Evolutionary conservation across 345 rosid species (phyloP).

Genomic region (Gossypium anomalum): DNA sequence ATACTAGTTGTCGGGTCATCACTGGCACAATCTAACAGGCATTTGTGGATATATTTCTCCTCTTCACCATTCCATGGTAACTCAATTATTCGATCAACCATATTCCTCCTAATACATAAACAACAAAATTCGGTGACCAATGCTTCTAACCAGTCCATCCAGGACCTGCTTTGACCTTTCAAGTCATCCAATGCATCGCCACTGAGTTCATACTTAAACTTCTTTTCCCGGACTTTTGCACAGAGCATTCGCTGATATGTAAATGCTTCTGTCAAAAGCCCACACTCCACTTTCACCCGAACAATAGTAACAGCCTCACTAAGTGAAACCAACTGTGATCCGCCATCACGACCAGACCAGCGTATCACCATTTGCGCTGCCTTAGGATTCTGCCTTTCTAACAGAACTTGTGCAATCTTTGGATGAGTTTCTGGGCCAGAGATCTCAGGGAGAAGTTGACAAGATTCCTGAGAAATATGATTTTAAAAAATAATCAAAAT

Average conservation of each 20-base stretch:
- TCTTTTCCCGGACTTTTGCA: constrained; percentile 58
- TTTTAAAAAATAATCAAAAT: constrained; percentile 14
- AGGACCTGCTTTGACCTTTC: constrained; percentile 39
- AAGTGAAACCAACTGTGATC: constrained; percentile 54
- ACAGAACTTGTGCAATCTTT: constrained; percentile 79
- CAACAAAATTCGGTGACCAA: constrained; percentile 85
- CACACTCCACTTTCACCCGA: constrained; percentile 88
- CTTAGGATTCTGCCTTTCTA: constrained; percentile 84
- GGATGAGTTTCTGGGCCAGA: constrained; percentile 77
- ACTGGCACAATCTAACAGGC: constrained; percentile 68
- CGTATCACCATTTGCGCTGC: constrained; percentile 83
- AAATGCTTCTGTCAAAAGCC: constrained; percentile 90
- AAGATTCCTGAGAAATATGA: constrained; percentile 64
- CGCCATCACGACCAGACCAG: constrained; percentile 86
- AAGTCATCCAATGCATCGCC: constrained; percentile 32
- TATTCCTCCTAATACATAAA: constrained; percentile 79
- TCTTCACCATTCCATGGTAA: constrained; percentile 91
- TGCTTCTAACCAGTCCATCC: constrained; percentile 78
- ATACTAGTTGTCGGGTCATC: constrained; percentile 65
- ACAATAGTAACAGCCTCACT: constrained; percentile 82
- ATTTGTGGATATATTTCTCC: constrained; percentile 75
- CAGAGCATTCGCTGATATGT: constrained; percentile 79
- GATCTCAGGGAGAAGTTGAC: constrained; percentile 84
- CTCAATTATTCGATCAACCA: constrained; percentile 84
- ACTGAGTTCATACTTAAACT: constrained; percentile 38